Percentiles rank a stretch among this genome's conserved stretches.
phyloP scores from a whole-genome alignment of 805 yeast species.

The Yueomyces sinensis region DNA sequence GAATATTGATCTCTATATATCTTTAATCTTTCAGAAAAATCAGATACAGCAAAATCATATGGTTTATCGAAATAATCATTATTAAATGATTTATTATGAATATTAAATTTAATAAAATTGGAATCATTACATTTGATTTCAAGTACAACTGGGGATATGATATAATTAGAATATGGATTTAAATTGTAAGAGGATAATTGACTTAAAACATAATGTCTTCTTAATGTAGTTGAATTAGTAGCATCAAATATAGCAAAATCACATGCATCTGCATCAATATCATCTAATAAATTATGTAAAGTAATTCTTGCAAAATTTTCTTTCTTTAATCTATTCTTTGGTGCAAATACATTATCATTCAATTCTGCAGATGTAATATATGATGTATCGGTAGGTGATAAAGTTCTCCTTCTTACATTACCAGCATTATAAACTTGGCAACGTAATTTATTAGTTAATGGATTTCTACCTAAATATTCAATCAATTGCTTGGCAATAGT shows the following conservation, averaged over 20 bases:
- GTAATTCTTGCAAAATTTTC: conserved; percentile 43
- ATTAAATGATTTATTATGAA: conserved; percentile 49
- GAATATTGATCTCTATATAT: conserved; percentile 30
- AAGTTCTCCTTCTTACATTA: conserved; percentile 49
- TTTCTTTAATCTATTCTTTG: conserved; percentile 30
- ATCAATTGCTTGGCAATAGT: conserved; percentile 54
- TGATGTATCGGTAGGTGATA: conserved; percentile 21
- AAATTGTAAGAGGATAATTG: conserved; percentile 11
- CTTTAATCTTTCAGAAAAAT: conserved; percentile 43
- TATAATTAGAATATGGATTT: conserved; percentile 8
- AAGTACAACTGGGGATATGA: conserved; percentile 36
- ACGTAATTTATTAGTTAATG: conserved; percentile 15
- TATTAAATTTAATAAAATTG: conserved; percentile 42
- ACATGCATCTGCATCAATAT: conserved; percentile 28
- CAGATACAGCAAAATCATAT: conserved; percentile 39
- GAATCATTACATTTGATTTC: conserved; percentile 48
- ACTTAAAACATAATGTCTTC: conserved; percentile 23
- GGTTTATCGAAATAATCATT: conserved; percentile 44
- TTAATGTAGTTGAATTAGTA: conserved; percentile 37
- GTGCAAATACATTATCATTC: conserved; percentile 19
- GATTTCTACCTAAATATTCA: conserved; percentile 29
- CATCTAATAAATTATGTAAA: conserved; percentile 32
- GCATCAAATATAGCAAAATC: conserved; percentile 51
- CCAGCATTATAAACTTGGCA: conserved; percentile 59
- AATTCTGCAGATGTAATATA: conserved; percentile 19